A percentile compares a stretch with the other conserved stretches of the same genome.
Conservation (phyloP, 2,329 filamentous ascomycete genomes). For the Botrytis tulipae region DNA sequence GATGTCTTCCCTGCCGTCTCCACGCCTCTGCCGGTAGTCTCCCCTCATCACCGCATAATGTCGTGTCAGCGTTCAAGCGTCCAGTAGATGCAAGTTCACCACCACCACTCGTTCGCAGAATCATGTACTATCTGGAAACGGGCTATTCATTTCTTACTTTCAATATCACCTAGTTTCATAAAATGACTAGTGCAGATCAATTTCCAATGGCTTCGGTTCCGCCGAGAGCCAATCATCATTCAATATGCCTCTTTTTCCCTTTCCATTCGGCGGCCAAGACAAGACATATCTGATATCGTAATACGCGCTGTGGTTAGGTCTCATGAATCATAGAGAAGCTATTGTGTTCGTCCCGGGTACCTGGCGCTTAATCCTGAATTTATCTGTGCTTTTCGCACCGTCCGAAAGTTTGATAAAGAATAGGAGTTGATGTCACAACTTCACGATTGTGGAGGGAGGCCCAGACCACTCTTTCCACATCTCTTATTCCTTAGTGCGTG, state of each 20-base stretch:
- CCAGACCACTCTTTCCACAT: slow-evolving; percentile 7
- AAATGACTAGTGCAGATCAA: background rate
- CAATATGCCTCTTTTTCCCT: background rate
- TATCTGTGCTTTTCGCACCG: slow-evolving; percentile 6
- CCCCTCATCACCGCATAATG: slow-evolving; percentile 18
- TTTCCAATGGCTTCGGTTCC: background rate
- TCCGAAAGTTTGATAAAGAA: background rate
- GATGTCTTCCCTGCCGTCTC: slow-evolving; percentile 9
- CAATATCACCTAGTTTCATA: background rate
- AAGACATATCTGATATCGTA: background rate
- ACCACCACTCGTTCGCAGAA: slow-evolving; percentile 20
- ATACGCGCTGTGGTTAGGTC: slow-evolving; percentile 14
- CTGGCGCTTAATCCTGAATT: slow-evolving; percentile 15
- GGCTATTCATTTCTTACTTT: slow-evolving; percentile 2
- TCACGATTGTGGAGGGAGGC: background rate
- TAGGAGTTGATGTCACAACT: slow-evolving; percentile 2
- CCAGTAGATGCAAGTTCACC: background rate
- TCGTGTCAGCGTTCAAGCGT: slow-evolving; percentile 18
- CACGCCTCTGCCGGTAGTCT: slow-evolving; percentile 17
- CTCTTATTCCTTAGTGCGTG: background rate
- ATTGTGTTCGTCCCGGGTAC: slow-evolving; percentile 15
- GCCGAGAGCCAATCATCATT: slow-evolving; percentile 12
- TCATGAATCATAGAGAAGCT: background rate
- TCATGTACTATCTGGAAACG: slow-evolving; percentile 12
- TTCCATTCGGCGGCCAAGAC: slow-evolving; percentile 15